Conservation (phyloP, 164 flowering plant genomes). For the Santalum album region DNA sequence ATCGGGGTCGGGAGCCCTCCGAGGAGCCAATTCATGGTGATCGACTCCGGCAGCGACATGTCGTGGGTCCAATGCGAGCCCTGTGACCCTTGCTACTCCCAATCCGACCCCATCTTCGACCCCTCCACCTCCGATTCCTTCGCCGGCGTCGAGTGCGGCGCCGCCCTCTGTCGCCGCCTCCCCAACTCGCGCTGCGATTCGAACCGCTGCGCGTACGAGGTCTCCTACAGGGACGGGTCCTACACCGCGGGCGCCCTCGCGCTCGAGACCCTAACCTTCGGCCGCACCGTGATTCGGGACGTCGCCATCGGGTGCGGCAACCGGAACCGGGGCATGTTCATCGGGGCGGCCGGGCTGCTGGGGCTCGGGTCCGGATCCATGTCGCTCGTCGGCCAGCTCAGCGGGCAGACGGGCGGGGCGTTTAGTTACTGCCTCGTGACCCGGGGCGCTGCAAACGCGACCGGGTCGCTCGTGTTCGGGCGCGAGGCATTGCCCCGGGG, state of each 20-base stretch:
- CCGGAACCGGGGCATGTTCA: constrained; percentile 70
- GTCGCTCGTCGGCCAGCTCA: constrained; percentile 78
- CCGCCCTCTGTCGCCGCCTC: constrained; percentile 37
- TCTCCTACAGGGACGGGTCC: constrained; percentile 60
- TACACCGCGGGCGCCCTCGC: constrained; percentile 59
- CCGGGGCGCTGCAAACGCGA: constrained; percentile 44
- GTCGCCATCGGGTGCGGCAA: constrained; percentile 96
- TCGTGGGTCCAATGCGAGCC: constrained; percentile 93
- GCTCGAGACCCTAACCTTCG: constrained; percentile 49
- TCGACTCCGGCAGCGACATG: constrained; percentile 86
- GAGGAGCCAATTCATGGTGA: constrained; percentile 63
- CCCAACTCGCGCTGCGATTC: constrained; percentile 44
- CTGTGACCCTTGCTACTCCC: constrained; percentile 64
- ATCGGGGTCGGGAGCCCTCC: constrained; percentile 91
- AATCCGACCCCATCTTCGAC: constrained; percentile 80
- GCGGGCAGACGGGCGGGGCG: constrained; percentile 68
- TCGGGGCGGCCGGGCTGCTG: constrained; percentile 82
- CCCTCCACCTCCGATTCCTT: constrained; percentile 64
- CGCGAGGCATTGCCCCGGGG: constrained; percentile 54
- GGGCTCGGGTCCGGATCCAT: constrained; percentile 84
- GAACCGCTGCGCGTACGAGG: constrained; percentile 75
- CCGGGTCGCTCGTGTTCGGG: constrained; percentile 65
- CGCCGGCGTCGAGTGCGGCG: constrained; percentile 55
- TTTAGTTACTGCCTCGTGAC: constrained; percentile 78
- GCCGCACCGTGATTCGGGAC: constrained; percentile 34